Conservation (phyloP, 2,329 filamentous ascomycete species). For the Periconia sp. region DNA sequence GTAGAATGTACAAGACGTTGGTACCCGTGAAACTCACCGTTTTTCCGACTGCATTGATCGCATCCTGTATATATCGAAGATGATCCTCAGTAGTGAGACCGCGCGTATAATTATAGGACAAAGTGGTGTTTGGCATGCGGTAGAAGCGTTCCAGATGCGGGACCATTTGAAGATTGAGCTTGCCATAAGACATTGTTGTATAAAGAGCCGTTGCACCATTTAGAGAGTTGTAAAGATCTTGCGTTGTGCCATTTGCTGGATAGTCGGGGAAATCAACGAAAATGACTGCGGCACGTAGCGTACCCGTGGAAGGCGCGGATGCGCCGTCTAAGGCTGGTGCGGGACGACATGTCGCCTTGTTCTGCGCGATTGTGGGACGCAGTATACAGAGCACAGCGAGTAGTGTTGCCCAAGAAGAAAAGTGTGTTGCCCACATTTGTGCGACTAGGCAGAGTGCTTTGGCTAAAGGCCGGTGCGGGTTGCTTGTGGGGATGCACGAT, state of each 20-base stretch:
- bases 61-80: slow-evolving; percentile 17
- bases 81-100: slow-evolving; percentile 11
- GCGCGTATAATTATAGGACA: slow-evolving; percentile 8
- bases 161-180: slow-evolving; percentile 12
- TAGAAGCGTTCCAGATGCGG: slow-evolving; percentile 13
- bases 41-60: slow-evolving; percentile 10
- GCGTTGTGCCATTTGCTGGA: slow-evolving; percentile 1
- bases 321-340: too few relatives aligned
- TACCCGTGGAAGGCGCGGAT: slow-evolving; percentile 8
- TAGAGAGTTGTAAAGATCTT: slow-evolving; percentile 6
- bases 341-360: too few relatives aligned
- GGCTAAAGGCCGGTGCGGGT: too few relatives aligned
- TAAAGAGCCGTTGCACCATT: slow-evolving; percentile 8
- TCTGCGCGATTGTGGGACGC: too few relatives aligned
- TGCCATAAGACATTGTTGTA: slow-evolving; percentile 18
- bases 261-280: slow-evolving; percentile 17
- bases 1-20: slow-evolving; percentile 19
- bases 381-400: too few relatives aligned
- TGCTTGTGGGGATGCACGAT: too few relatives aligned
- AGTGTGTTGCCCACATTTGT: too few relatives aligned
- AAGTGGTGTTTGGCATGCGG: slow-evolving; percentile 12
- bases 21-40: slow-evolving; percentile 6
- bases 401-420: too few relatives aligned
- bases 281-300: slow-evolving; percentile 11
- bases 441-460: too few relatives aligned